Base-by-base conservation (phyloP, 345 rosid species). In the Populus euphratica region DNA sequence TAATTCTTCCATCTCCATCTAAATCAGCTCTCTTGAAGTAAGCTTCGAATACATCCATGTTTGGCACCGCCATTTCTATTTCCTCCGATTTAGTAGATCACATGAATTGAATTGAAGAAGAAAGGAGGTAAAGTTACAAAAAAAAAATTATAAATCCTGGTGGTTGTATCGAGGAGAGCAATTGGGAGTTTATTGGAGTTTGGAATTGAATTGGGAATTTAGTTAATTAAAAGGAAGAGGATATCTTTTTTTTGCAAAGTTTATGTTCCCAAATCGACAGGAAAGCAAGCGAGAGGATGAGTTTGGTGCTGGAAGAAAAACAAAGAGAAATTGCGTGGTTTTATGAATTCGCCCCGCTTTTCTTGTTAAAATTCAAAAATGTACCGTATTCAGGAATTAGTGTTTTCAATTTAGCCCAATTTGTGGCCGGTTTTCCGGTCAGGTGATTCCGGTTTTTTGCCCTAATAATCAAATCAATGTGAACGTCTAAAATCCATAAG, bases 11-110 rank as follows among this genome's bases (percentile, higher is more conserved):
- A 82, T 93, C 98, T 74, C 98, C 94, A 43, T 96, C 96, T 81
- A 96, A 90, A 93, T 93, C 99, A 70, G 99, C 99, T 85, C 88
- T 88, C 90, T 76, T 88, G 68, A 93, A 96, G 89, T 82, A 92
- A 0, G 84, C 88, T 79, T 96, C 99, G 78, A 96, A 93, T 85
- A 86, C 92, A 87, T 93, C 95, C 92, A 81, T 85, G 83, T 77
- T 85, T 21, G 86, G 90, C 18, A 81, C 88, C 80, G 93, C 89
- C 93, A 89, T 89, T 14, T 68, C 68, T 75, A 29, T 41, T 18
- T 69, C 70, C 66, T 13, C 27, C 43, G 44, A 77, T 68, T 77
- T 66, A 68, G 29, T 33, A 23, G 9, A 70, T 49, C 71, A 64
- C 70, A 74, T 72, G n/a, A 56, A 71, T 20, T 52, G 41, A 64